Percentiles rank a stretch among this genome's conserved stretches.
Conservation (phyloP, 1,139 yeast genomes). For the Ogataea hybrid region DNA sequence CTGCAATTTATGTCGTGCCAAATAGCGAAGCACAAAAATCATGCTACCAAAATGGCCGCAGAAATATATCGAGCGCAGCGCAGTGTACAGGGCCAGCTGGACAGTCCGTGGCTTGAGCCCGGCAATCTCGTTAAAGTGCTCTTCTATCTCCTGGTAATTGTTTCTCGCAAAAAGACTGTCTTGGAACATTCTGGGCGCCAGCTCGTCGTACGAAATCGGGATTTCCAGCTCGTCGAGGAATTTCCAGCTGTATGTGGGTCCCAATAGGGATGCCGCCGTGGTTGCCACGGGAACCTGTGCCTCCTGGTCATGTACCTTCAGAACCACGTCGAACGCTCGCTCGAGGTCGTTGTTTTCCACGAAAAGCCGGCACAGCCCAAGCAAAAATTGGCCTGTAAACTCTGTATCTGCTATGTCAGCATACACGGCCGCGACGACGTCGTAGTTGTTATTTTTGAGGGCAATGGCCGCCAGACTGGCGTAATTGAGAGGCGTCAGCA, state of each 20-base stretch:
- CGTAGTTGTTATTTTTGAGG: conserved; percentile 7
- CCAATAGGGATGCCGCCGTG: conserved; percentile 8
- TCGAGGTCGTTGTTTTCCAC: conserved; percentile 5
- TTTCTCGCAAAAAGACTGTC: conserved; percentile 2
- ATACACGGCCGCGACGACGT: conserved; percentile 8
- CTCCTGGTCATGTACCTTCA: not conserved
- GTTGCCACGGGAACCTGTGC: not conserved
- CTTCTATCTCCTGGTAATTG: conserved; percentile 12
- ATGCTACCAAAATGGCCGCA: conserved; percentile 18
- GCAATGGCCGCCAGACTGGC: conserved; percentile 13
- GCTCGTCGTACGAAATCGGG: not conserved
- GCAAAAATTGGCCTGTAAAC: conserved; percentile 7
- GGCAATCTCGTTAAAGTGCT: conserved; percentile 7
- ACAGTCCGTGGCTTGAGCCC: conserved; percentile 10
- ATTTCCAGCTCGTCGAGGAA: conserved; percentile 1
- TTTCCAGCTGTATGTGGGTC: conserved; percentile 4
- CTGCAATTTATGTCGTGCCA: conserved; percentile 3
- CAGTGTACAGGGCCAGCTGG: conserved; percentile 15
- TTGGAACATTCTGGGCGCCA: conserved; percentile 3
- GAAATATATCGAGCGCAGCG: conserved; percentile 21
- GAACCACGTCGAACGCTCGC: conserved; percentile 2
- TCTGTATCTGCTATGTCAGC: conserved; percentile 1
- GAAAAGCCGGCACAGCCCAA: conserved; percentile 5
- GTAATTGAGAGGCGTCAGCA: conserved; percentile 13
- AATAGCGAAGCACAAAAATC: conserved; percentile 14